Evolutionary conservation across 805 yeast species (phyloP).

Genomic region (Ogataea nonfermentans): DNA sequence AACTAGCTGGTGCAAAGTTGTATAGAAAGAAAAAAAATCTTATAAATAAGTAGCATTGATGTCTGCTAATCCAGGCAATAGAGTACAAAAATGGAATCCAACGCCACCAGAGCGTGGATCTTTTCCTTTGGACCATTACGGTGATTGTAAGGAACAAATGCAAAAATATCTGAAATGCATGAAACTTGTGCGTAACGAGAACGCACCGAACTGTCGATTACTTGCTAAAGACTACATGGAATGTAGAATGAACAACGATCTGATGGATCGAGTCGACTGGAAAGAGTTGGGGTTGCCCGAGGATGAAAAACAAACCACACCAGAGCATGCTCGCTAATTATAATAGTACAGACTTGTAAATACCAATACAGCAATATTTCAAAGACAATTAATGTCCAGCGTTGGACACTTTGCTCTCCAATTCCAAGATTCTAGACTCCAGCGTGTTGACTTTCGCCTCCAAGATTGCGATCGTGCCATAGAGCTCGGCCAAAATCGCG

Average conservation of each 20-base stretch:
- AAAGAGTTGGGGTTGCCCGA: conserved; percentile 37
- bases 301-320: conserved; percentile 17
- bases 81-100: conserved; percentile 57
- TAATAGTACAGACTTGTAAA: conserved; percentile 5
- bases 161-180: conserved; percentile 72
- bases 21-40: conserved; percentile 6
- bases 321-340: neutral
- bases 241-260: conserved; percentile 81
- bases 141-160: conserved; percentile 81
- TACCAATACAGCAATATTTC: conserved; percentile 3
- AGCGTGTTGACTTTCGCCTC: conserved; percentile 22
- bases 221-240: conserved; percentile 78
- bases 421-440: conserved; percentile 19
- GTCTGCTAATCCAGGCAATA: conserved; percentile 47
- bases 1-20: conserved; percentile 21
- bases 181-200: conserved; percentile 71
- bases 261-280: conserved; percentile 39
- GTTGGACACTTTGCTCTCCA: conserved; percentile 17
- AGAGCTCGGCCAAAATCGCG: conserved; percentile 15
- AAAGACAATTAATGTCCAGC: conserved; percentile 7
- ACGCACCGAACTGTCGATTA: conserved; percentile 87
- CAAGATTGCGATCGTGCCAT: conserved; percentile 20
- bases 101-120: conserved; percentile 97
- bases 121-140: conserved; percentile 86
- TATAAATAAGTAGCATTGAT: conserved; percentile 13